Percentiles rank a stretch among this genome's conserved stretches.
phyloP scores from a whole-genome alignment of 2,329 filamentous ascomycete species.

The Diaporthe sp. region DNA sequence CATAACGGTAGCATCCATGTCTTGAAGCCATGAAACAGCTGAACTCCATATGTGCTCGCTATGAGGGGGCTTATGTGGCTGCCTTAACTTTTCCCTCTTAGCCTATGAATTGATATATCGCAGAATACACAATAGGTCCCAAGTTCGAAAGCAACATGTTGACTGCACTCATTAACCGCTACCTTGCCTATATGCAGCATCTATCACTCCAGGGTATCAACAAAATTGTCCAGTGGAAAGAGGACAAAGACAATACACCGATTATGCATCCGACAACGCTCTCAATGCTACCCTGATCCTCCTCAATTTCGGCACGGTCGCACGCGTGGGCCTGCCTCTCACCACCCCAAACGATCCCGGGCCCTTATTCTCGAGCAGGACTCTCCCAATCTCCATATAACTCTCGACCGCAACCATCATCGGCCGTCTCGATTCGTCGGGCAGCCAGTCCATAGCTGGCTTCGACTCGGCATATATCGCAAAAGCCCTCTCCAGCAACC shows the following conservation, averaged over 20 bases:
- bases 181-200: background rate
- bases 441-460: conserved; percentile 72
- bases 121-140: background rate
- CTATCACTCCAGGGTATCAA: conserved; percentile 19
- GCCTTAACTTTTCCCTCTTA: background rate
- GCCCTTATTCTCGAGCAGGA: conserved; percentile 41
- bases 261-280: conserved; percentile 40
- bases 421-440: conserved; percentile 67
- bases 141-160: background rate
- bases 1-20: background rate
- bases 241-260: background rate
- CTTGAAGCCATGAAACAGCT: background rate
- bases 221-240: background rate
- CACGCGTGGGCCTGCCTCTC: conserved; percentile 40
- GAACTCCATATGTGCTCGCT: too few relatives aligned
- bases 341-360: conserved; percentile 11
- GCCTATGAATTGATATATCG: background rate
- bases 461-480: conserved; percentile 69
- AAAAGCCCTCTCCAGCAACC: conserved; percentile 73
- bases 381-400: conserved; percentile 46
- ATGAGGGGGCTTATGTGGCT: background rate
- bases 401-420: conserved; percentile 46
- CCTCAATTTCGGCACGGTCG: conserved; percentile 43
- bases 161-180: background rate
- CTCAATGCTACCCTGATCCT: conserved; percentile 42